A percentile compares a stretch with the other conserved stretches of the same genome.
Conservation (phyloP, 371 early-diverging fungal genomes). For the Actinomortierella wolfii region DNA sequence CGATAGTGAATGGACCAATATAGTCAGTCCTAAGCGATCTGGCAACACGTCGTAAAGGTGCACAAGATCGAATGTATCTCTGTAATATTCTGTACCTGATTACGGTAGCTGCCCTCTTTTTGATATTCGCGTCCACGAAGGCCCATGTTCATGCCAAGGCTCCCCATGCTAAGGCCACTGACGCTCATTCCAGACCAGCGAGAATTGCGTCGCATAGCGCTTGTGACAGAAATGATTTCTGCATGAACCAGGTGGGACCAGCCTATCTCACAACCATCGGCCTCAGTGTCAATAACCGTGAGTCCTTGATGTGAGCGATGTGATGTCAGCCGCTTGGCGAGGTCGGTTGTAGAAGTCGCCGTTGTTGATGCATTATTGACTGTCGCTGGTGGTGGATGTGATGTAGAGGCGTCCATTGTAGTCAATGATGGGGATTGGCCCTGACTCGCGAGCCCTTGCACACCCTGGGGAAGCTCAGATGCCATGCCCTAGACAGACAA, state of each 20-base stretch:
- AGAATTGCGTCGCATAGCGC: slow-evolving; percentile 86
- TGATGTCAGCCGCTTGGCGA: too few species aligned
- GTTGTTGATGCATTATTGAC: too few species aligned
- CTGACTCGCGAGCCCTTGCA: too few species aligned
- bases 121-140: slow-evolving; percentile 56
- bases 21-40: too few species aligned
- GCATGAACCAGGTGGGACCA: slow-evolving; percentile 82
- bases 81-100: slow-evolving; percentile 46
- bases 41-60: neutral
- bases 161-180: slow-evolving; percentile 64
- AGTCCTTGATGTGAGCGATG: too few species aligned
- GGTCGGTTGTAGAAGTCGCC: too few species aligned
- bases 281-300: neutral
- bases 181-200: slow-evolving; percentile 80
- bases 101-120: slow-evolving; percentile 49
- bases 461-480: too few species aligned
- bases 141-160: slow-evolving; percentile 71
- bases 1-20: too few species aligned
- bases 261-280: slow-evolving; percentile 57
- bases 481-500: too few species aligned
- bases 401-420: too few species aligned
- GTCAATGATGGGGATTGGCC: too few species aligned
- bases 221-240: slow-evolving; percentile 80
- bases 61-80: neutral
- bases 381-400: too few species aligned